These are phyloP conservation scores for Teratosphaeriaceae sp. DNA, from an alignment of 2,329 filamentous ascomycete genomes.

Conservation along the genomic window DNA sequence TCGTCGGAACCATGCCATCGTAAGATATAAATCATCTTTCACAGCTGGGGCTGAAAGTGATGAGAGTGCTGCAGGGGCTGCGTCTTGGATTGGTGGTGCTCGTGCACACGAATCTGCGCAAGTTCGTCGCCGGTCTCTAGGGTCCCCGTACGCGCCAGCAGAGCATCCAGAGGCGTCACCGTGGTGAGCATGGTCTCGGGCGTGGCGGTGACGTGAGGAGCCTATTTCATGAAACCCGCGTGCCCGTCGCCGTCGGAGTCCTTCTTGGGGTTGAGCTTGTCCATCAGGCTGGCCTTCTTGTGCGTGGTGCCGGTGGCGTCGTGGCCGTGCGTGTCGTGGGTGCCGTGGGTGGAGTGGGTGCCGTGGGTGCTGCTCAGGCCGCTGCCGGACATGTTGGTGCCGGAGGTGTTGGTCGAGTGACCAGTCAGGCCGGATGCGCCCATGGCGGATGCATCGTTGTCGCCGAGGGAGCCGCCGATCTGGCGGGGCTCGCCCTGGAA, in stretches of 20 bases:
- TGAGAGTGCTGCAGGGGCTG: too few species aligned
- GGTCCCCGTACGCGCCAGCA: too few species aligned
- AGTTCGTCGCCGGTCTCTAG: too few species aligned
- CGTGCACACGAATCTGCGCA: too few species aligned
- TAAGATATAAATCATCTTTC: too few species aligned
- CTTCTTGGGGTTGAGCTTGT: not conserved
- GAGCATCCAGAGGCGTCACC: too few species aligned
- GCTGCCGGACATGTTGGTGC: not conserved
- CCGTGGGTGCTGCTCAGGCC: not conserved
- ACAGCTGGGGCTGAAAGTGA: too few species aligned
- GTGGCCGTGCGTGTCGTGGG: not conserved
- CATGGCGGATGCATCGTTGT: too few species aligned
- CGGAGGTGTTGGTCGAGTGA: conserved; percentile 5
- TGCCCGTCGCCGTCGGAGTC: not conserved
- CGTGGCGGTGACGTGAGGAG: too few species aligned
- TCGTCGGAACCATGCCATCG: too few species aligned
- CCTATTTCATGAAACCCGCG: not conserved
- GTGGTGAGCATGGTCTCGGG: too few species aligned
- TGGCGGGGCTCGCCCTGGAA: conserved; percentile 56
- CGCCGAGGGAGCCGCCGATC: conserved; percentile 14
- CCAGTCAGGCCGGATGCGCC: conserved; percentile 10
- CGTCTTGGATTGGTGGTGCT: too few species aligned
- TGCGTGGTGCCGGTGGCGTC: not conserved
- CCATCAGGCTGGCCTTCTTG: not conserved
- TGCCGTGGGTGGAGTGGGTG: not conserved